These are phyloP conservation scores for Blastobotrys ciferrii DNA, from an alignment of 1,139 yeast genomes.

Conservation along the genomic window DNA sequence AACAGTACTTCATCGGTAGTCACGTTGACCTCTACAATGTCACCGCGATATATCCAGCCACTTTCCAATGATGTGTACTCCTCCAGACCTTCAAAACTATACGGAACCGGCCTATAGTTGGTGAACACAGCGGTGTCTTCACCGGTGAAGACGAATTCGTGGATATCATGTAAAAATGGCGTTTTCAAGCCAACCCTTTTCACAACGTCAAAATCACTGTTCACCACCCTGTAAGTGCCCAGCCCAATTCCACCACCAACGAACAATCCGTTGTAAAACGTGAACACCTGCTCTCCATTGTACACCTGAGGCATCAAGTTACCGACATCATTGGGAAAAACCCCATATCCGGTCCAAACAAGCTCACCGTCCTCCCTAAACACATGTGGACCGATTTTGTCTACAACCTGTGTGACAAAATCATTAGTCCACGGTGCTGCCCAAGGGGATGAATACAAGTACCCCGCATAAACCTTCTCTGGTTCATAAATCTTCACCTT, in stretches of 20 bases:
- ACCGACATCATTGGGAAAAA: constrained; percentile 12
- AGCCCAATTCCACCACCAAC: constrained; percentile 18
- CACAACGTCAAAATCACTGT: constrained; percentile 14
- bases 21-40: constrained; percentile 36
- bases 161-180: constrained; percentile 19
- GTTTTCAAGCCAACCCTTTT: constrained; percentile 16
- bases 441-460: constrained; percentile 14
- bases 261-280: constrained; percentile 16
- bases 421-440: too few species aligned
- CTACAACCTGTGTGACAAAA: too few species aligned
- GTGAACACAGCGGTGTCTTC: constrained; percentile 17
- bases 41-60: constrained; percentile 14
- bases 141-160: constrained; percentile 16
- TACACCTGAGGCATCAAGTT: constrained; percentile 16
- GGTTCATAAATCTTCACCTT: constrained; percentile 14
- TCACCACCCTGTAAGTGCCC: constrained; percentile 17
- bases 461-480: constrained; percentile 11
- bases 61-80: too few species aligned
- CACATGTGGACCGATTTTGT: constrained; percentile 19
- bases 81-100: constrained; percentile 11
- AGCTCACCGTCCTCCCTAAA: constrained; percentile 17
- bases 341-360: constrained; percentile 21
- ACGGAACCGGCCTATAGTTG: constrained; percentile 16
- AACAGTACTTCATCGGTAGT: constrained; percentile 40
- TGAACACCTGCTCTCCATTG: constrained; percentile 12